Percentiles rank a stretch among this genome's conserved stretches.
These are phyloP conservation scores for Neurospora sp. DNA, from an alignment of 495 filamentous ascomycete genomes.

Conservation along the genomic window DNA sequence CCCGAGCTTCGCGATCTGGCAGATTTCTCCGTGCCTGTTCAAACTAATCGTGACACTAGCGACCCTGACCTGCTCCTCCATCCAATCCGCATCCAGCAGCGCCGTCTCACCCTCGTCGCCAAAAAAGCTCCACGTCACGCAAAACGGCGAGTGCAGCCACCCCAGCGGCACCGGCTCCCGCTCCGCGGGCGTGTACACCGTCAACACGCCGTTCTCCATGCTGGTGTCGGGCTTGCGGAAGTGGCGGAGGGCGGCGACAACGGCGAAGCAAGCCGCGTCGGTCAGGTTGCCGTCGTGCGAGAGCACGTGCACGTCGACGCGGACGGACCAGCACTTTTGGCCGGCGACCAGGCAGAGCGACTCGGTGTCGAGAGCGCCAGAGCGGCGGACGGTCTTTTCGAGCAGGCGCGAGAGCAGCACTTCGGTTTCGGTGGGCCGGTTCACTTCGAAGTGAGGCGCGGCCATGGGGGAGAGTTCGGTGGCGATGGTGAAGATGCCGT, in stretches of 20 bases:
- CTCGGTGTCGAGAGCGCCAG: conserved; percentile 84
- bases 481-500: conserved; percentile 85
- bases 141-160: conserved; percentile 82
- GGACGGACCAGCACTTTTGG: conserved; percentile 79
- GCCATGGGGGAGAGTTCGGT: conserved; percentile 90
- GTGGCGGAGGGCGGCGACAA: conserved; percentile 79
- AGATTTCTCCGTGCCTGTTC: conserved; percentile 85
- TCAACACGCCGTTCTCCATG: conserved; percentile 70
- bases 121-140: conserved; percentile 75
- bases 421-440: conserved; percentile 72
- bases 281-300: conserved; percentile 83
- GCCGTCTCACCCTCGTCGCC: conserved; percentile 51
- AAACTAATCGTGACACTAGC: conserved; percentile 77
- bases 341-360: conserved; percentile 88
- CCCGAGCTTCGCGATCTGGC: conserved; percentile 79
- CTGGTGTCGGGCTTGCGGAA: conserved; percentile 82
- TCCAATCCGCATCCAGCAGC: conserved; percentile 65
- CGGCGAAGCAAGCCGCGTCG: conserved; percentile 73
- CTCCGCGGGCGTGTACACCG: conserved; percentile 72
- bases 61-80: conserved; percentile 80
- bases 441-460: conserved; percentile 80
- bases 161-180: conserved; percentile 80
- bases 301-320: conserved; percentile 81
- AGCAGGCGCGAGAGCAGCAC: conserved; percentile 75
- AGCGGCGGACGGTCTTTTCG: conserved; percentile 87